Conservation (phyloP, 116 monocot species). For the Papilionanthe hybrid region DNA sequence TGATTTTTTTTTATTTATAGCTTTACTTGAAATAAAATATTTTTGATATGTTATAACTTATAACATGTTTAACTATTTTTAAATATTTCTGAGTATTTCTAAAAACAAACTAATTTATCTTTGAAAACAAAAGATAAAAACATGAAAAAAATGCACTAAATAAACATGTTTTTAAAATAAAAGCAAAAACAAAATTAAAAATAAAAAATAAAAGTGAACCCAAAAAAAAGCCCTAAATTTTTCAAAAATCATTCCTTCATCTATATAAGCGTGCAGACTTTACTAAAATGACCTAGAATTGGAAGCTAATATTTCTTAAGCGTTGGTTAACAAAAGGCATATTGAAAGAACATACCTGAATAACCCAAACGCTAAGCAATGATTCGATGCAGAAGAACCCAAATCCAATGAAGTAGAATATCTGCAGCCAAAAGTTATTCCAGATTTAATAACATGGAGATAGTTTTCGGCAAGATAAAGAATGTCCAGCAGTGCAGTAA, state of each 20-base stretch:
- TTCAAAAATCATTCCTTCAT: background rate
- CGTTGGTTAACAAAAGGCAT: background rate
- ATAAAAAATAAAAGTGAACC: too few species aligned
- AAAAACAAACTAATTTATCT: too few species aligned
- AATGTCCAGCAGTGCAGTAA: background rate
- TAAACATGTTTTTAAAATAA: too few species aligned
- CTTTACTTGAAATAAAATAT: too few species aligned
- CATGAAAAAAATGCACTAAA: too few species aligned
- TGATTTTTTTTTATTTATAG: too few species aligned
- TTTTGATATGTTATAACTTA: too few species aligned
- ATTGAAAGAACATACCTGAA: constrained; percentile 50
- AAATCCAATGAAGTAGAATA: constrained; percentile 89
- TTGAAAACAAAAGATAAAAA: too few species aligned
- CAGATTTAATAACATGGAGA: background rate
- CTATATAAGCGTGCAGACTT: background rate
- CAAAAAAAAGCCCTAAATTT: background rate
- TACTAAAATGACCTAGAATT: background rate
- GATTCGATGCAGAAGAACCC: constrained; percentile 82
- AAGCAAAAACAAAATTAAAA: too few species aligned
- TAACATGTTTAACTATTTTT: too few species aligned
- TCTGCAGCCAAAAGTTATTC: constrained; percentile 34
- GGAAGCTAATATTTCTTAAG: background rate
- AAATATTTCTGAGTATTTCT: too few species aligned
- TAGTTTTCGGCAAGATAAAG: background rate
- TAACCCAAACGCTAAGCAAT: constrained; percentile 72